Conservation (phyloP, 2,329 filamentous ascomycete genomes). For the Penicillium sp. region DNA sequence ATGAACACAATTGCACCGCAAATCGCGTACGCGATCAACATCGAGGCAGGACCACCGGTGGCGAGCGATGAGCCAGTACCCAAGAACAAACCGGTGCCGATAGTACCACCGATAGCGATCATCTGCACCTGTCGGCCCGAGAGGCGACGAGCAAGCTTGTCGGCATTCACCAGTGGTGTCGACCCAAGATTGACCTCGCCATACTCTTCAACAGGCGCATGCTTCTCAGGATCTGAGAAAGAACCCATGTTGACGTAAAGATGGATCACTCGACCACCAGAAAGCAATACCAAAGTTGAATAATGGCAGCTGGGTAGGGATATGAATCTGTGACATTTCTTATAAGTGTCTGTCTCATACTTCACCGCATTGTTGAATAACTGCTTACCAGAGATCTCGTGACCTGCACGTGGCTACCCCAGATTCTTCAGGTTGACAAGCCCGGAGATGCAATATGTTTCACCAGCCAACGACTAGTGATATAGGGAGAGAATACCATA, state of each 20-base stretch:
- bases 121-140: conserved; percentile 67
- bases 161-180: conserved; percentile 35
- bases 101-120: conserved; percentile 57
- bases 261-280: neutral
- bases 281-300: neutral
- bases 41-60: conserved; percentile 60
- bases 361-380: neutral
- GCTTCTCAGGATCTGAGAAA: conserved; percentile 27
- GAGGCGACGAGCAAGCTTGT: conserved; percentile 57
- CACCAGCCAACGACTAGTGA: neutral
- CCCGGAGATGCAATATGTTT: neutral
- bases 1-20: conserved; percentile 60
- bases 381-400: conserved; percentile 18
- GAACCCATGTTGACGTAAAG: conserved; percentile 14
- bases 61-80: conserved; percentile 62
- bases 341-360: conserved; percentile 1
- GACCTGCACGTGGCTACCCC: conserved; percentile 20
- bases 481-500: neutral
- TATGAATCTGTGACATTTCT: neutral
- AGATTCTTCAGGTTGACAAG: conserved; percentile 4
- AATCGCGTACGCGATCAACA: conserved; percentile 59
- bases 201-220: conserved; percentile 16
- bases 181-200: conserved; percentile 8
- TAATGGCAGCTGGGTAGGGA: neutral
- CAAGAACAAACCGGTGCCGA: conserved; percentile 61